Evolutionary conservation across 257 asterid species (phyloP).

Genomic region (Solanum sparsipilum): DNA sequence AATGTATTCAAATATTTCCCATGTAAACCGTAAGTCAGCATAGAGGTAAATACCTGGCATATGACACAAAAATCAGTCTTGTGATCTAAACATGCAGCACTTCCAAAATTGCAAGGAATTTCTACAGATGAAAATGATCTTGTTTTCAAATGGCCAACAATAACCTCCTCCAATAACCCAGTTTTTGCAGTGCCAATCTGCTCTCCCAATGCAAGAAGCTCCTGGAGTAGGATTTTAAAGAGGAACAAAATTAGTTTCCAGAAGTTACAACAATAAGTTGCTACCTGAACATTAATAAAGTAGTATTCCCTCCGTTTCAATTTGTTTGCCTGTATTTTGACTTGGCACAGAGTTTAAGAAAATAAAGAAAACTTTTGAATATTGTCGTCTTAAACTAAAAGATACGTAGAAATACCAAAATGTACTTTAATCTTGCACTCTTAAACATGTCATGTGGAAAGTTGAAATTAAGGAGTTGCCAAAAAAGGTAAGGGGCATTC

Average conservation of each 20-base stretch:
- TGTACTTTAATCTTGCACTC: not conserved
- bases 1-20: not conserved
- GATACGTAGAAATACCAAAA: not conserved
- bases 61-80: conserved; percentile 57
- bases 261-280: not conserved
- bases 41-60: conserved; percentile 51
- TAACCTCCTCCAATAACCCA: conserved; percentile 52
- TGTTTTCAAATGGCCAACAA: conserved; percentile 37
- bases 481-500: not conserved
- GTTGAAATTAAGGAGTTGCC: not conserved
- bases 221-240: conserved; percentile 29
- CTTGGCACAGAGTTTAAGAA: not conserved
- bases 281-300: not conserved
- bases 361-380: not conserved
- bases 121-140: conserved; percentile 32
- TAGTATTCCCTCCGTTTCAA: not conserved
- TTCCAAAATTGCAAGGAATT: conserved; percentile 24
- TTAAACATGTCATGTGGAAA: not conserved
- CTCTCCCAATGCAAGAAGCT: conserved; percentile 88
- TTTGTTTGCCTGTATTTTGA: not conserved
- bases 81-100: conserved; percentile 20
- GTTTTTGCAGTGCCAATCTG: conserved; percentile 79
- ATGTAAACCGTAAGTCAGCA: not conserved
- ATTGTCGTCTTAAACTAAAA: not conserved
- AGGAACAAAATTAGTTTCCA: not conserved